Conservation (phyloP, 1,284 basidiomycete species). For the Pholiota adiposa region DNA sequence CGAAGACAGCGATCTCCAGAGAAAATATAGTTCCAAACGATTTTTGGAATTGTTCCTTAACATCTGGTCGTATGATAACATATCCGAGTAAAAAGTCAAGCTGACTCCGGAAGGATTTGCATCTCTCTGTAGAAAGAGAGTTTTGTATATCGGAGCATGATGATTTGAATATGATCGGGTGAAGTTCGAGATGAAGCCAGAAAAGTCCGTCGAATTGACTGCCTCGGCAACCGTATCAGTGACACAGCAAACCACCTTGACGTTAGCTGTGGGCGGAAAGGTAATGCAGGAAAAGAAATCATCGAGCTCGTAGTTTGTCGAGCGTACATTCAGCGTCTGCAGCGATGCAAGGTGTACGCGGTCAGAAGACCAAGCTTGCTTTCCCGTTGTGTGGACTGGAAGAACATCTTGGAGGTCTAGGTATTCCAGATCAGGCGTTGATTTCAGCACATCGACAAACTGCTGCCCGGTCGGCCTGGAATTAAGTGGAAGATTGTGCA, state of each 20-base stretch:
- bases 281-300: conserved; percentile 3
- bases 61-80: too few species aligned
- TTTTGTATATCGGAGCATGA: too few species aligned
- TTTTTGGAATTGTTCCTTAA: too few species aligned
- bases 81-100: background rate
- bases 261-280: conserved; percentile 4
- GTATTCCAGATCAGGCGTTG: conserved; percentile 33
- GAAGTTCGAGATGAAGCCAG: background rate
- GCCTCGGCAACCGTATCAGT: too few species aligned
- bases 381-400: conserved; percentile 18
- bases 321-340: background rate
- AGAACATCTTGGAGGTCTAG: conserved; percentile 36
- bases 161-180: background rate
- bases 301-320: background rate
- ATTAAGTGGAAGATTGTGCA: conserved; percentile 26
- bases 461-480: conserved; percentile 28
- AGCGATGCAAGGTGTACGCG: conserved; percentile 12
- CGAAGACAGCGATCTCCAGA: background rate
- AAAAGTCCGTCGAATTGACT: background rate
- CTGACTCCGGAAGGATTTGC: too few species aligned
- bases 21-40: too few species aligned
- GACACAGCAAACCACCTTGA: conserved; percentile 5
- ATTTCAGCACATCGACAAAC: conserved; percentile 30
- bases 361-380: background rate
- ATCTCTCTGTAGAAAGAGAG: background rate